phyloP scores from a whole-genome alignment of 768 basidiomycete species.

The Leucocoprinus sp. region DNA sequence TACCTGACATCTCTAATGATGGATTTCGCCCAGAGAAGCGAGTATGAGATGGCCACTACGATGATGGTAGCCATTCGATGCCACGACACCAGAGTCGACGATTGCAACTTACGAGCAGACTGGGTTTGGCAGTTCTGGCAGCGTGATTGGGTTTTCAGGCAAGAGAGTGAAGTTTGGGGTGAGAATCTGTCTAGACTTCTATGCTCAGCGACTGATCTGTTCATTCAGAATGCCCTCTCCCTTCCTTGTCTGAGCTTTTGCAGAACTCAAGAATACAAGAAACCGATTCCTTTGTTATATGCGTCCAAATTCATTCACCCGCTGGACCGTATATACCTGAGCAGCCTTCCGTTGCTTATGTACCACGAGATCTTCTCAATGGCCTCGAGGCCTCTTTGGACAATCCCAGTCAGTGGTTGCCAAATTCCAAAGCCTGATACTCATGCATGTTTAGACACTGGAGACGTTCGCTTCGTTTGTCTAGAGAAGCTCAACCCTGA shows the following conservation, averaged over 20 bases:
- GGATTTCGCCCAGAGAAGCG: conserved; percentile 46
- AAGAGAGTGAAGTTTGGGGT: conserved; percentile 72
- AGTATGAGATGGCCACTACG: conserved; percentile 52
- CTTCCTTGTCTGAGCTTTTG: conserved; percentile 50
- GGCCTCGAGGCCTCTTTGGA: conserved; percentile 67
- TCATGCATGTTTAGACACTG: conserved; percentile 40
- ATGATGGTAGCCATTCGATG: conserved; percentile 71
- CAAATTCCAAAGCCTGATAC: neutral
- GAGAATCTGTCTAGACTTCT: conserved; percentile 15
- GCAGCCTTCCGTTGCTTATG: conserved; percentile 55
- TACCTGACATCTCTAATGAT: conserved; percentile 60
- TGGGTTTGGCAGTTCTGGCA: conserved; percentile 75
- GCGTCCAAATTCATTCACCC: conserved; percentile 65
- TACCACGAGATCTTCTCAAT: conserved; percentile 58
- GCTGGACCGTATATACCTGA: conserved; percentile 52
- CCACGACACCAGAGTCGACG: conserved; percentile 49
- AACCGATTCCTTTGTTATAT: conserved; percentile 64
- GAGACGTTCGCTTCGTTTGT: conserved; percentile 71
- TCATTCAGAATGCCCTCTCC: conserved; percentile 51
- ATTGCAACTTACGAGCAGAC: conserved; percentile 54
- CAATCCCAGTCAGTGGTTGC: conserved; percentile 39
- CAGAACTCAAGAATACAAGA: conserved; percentile 49
- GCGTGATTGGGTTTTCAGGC: conserved; percentile 61
- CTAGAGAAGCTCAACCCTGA: conserved; percentile 40
- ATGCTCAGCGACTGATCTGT: neutral